These are phyloP conservation scores for Phialophora expanda DNA, from an alignment of 2,329 filamentous ascomycete species.

Conservation along the genomic window DNA sequence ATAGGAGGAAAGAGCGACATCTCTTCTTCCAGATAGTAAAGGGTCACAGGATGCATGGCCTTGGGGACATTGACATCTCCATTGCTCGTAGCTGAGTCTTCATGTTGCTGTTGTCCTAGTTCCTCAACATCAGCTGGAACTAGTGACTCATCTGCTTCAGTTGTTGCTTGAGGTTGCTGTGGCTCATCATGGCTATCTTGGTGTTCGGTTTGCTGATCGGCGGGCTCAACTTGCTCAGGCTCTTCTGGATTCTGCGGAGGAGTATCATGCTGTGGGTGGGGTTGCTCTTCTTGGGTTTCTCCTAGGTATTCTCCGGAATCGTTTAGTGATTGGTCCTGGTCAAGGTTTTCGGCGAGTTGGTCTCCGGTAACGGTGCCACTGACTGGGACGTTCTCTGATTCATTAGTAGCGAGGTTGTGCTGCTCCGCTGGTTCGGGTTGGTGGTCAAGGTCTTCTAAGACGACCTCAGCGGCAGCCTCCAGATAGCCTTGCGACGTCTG, in stretches of 20 bases:
- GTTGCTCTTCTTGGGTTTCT: not conserved
- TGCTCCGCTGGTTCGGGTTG: conserved; percentile 9
- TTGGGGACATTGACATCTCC: conserved; percentile 1
- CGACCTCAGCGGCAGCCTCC: conserved; percentile 23
- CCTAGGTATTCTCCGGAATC: not conserved
- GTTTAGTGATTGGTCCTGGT: conserved; percentile 3
- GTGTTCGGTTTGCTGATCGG: not conserved
- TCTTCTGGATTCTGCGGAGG: not conserved
- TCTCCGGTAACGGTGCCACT: conserved; percentile 8
- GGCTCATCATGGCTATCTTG: not conserved
- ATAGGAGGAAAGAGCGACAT: conserved; percentile 64
- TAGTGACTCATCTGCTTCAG: not conserved
- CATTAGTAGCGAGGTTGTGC: conserved; percentile 16
- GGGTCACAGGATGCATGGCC: conserved; percentile 54
- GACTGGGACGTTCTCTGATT: conserved; percentile 7
- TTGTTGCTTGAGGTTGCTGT: not conserved
- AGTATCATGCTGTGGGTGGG: not conserved
- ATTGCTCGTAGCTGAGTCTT: conserved; percentile 6
- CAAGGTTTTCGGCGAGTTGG: conserved; percentile 8
- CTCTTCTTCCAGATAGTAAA: conserved; percentile 61
- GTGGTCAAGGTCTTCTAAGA: conserved; percentile 22
- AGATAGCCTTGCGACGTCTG: conserved; percentile 9
- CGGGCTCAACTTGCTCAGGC: not conserved
- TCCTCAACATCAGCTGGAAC: not conserved
- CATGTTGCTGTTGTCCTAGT: conserved; percentile 12